Conservation (phyloP, 106 monocot genomes). For the Apostasia ramifera region DNA sequence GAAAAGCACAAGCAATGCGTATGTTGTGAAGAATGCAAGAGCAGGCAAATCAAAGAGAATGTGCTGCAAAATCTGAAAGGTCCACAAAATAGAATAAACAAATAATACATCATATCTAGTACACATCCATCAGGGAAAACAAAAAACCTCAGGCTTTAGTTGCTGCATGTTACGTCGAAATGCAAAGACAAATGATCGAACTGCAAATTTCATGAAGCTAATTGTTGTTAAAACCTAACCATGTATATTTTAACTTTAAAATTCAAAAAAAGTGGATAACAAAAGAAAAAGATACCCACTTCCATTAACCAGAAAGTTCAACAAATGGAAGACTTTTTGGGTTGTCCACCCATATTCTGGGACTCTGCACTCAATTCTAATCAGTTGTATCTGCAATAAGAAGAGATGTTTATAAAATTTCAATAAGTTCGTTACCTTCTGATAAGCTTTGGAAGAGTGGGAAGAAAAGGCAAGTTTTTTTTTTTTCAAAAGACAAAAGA, state of each 20-base stretch:
- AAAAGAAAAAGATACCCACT: slow-evolving; percentile 24
- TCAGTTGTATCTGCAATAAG: slow-evolving; percentile 68
- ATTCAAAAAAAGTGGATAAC: background rate
- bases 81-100: background rate
- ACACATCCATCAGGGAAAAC: background rate
- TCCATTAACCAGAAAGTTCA: slow-evolving; percentile 87
- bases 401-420: background rate
- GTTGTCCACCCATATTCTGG: slow-evolving; percentile 99
- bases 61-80: slow-evolving; percentile 67
- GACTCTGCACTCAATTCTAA: slow-evolving; percentile 95
- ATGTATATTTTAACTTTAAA: background rate
- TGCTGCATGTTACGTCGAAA: slow-evolving; percentile 56
- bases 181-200: slow-evolving; percentile 68
- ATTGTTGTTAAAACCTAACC: background rate
- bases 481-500: too few species aligned
- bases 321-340: slow-evolving; percentile 93
- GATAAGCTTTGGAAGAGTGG: too few species aligned
- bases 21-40: slow-evolving; percentile 92
- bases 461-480: too few species aligned
- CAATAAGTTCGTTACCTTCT: background rate
- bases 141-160: slow-evolving; percentile 57
- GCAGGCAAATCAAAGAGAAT: slow-evolving; percentile 79
- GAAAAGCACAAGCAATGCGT: slow-evolving; percentile 79
- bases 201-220: slow-evolving; percentile 25
- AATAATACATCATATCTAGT: background rate